These are phyloP conservation scores for Cytospora chrysosperma DNA, from an alignment of 2,329 filamentous ascomycete species.

Conservation along the genomic window DNA sequence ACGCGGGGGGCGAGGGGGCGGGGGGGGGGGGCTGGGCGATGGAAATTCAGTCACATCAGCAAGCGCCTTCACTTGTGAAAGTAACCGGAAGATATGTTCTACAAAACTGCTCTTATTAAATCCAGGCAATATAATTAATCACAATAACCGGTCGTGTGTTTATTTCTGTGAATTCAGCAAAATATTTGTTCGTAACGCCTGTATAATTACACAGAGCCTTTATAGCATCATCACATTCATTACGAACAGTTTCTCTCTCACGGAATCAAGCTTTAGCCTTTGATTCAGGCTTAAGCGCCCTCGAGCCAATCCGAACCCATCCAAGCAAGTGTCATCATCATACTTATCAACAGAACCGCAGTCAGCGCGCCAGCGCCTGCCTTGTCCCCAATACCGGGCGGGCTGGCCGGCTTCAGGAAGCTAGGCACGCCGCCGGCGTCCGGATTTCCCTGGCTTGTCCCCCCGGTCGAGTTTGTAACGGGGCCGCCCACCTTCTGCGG, in stretches of 20 bases:
- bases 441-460: constrained; percentile 37
- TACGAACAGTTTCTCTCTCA: neutral
- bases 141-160: neutral
- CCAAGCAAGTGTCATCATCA: constrained; percentile 39
- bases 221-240: neutral
- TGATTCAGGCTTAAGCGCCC: neutral
- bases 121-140: neutral
- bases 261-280: neutral
- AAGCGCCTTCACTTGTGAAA: neutral
- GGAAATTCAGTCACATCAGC: neutral
- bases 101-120: neutral
- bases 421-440: constrained; percentile 30
- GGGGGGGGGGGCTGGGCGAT: no score
- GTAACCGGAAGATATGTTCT: neutral
- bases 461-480: constrained; percentile 43
- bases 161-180: neutral
- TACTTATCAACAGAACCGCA: constrained; percentile 33
- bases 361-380: constrained; percentile 45
- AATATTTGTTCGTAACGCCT: neutral
- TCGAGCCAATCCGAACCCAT: constrained; percentile 31
- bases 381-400: constrained; percentile 35
- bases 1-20: no score
- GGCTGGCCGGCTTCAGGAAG: constrained; percentile 3
- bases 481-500: constrained; percentile 27
- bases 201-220: neutral